Conservation (phyloP, 1,284 basidiomycete species). For the Ustilago loliicola region DNA sequence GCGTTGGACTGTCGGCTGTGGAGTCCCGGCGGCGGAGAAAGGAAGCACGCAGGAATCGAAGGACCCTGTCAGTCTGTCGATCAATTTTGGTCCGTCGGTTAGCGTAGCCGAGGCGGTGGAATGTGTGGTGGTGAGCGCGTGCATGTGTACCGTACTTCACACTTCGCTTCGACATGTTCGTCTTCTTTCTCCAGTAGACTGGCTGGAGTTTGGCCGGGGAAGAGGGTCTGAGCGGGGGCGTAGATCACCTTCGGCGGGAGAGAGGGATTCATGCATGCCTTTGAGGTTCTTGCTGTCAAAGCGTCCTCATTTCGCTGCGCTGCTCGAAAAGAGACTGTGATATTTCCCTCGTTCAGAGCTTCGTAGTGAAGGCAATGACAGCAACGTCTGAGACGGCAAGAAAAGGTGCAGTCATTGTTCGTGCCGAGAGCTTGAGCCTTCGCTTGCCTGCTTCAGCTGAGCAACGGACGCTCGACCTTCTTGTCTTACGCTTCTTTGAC, state of each 20-base stretch:
- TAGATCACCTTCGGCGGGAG: no score
- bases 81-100: not conserved
- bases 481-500: no score
- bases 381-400: not conserved
- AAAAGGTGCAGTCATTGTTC: not conserved
- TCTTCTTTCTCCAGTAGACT: no score
- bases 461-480: not conserved
- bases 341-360: no score
- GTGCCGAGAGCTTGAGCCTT: not conserved
- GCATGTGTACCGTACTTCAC: not conserved
- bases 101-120: not conserved
- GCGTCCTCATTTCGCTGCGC: not conserved
- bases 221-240: no score
- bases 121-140: not conserved
- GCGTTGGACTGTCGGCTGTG: not conserved
- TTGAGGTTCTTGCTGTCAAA: not conserved
- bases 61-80: not conserved
- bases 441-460: not conserved
- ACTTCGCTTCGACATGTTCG: not conserved
- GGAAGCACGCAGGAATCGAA: no score
- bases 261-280: not conserved
- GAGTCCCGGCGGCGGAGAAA: not conserved
- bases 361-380: no score
- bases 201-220: no score
- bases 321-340: no score